Base-by-base conservation (phyloP, 495 filamentous ascomycete genomes). In the Halenospora varia region DNA sequence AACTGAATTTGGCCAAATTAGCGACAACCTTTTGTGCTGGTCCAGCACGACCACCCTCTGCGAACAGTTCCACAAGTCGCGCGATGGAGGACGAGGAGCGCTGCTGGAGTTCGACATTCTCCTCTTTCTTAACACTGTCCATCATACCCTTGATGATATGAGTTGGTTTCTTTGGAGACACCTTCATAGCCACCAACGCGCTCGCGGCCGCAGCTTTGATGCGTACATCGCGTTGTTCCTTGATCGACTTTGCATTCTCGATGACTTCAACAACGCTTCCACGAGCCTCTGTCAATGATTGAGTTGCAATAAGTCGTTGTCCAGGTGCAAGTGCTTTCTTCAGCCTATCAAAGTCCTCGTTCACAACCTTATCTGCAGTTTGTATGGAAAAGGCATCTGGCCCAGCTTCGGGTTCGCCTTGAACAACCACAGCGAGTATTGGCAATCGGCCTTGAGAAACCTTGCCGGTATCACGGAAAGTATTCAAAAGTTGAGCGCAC, bases 71-170 rank as follows among this genome's bases (percentile, higher is more conserved):
- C n/a, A 98, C 84, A n/a, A 97, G 78, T 18, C 80, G 75, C 4
- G 90, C 88, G 26, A 97, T 84, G 15, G 91, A 89, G 6, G 78
- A 80, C 8, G 92, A 90, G 22, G 95, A 96, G 24, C 93, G 89
- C 61, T 84, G 83, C 68, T 98, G 94, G 39, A 98, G 77, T 61
- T 96, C 90, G 29, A 87, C 67, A 62, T 93, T 97, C 64, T 97
- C 93, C 71, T 98, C 94, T 25, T 83, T 82, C 75, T 97, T 97
- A 69, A 97, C 83, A 67, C 92, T 97, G 63, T 98, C 94, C 93
- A 97, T 98, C 71, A 97, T 88, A 18, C 84, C 87, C 72, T 96
- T 96, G 73, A 98, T 97, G 17, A 96, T 84, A 29, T 83, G 78
- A 51, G 86, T 88, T 13, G 94, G 89, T 66, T 94, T 96, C 78